These are phyloP conservation scores for Phylloporus sp. DNA, from an alignment of 768 basidiomycete species.

Conservation along the genomic window DNA sequence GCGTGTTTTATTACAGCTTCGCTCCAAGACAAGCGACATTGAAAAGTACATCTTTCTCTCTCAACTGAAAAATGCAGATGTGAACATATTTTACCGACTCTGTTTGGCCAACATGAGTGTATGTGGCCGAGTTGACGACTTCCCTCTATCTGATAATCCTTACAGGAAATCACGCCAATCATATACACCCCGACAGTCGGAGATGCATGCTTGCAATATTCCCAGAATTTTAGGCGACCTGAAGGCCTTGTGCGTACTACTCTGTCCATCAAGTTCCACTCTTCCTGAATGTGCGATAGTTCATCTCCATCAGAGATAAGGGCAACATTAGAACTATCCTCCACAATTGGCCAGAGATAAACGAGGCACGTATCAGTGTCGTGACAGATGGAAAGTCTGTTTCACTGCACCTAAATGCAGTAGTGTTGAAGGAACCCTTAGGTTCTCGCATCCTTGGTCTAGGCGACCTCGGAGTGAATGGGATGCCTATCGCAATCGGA, in stretches of 20 bases:
- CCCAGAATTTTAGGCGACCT: conserved; percentile 69
- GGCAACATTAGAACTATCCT: conserved; percentile 72
- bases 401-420: neutral
- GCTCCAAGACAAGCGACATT: conserved; percentile 67
- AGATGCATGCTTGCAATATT: conserved; percentile 83
- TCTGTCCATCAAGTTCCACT: neutral
- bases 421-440: conserved; percentile 19
- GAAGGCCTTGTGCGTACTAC: conserved; percentile 59
- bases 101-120: conserved; percentile 61
- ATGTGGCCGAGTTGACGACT: conserved; percentile 1
- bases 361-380: conserved; percentile 83
- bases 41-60: conserved; percentile 87
- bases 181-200: conserved; percentile 94
- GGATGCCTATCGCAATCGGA: conserved; percentile 89
- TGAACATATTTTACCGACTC: conserved; percentile 72
- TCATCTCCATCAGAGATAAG: conserved; percentile 78
- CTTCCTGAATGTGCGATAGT: conserved; percentile 39
- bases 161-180: conserved; percentile 60
- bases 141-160: neutral
- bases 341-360: conserved; percentile 64
- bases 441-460: conserved; percentile 88
- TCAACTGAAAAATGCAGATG: conserved; percentile 68
- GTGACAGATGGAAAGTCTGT: conserved; percentile 75
- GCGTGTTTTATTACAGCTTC: conserved; percentile 67
- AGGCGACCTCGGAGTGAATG: conserved; percentile 79